Evolutionary conservation across 805 yeast species (phyloP), one percentile per base, ranked within the genome.

Genomic region (Yamadazyma insecticola): DNA sequence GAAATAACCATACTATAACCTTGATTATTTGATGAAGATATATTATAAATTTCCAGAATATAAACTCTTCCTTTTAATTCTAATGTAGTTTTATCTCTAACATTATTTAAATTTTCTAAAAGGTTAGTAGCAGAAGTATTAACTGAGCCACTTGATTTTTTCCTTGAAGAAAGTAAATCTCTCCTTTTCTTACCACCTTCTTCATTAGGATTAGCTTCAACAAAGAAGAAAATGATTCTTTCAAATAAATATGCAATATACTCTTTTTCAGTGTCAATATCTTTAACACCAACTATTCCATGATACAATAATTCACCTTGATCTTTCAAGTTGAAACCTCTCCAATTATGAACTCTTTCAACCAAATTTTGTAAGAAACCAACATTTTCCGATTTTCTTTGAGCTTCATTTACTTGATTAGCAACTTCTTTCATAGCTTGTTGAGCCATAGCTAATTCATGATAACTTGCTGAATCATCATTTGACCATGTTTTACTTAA

Each of bases 191-290:
- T 60, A 26, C 57, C 58, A 21, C 45, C 52, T 24, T 57, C 60
- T 21, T 51, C 57, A 11, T 39, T 39, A 3, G 26, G 16, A 16
- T 38, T 44, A 1, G 42, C 34, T 16, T 63, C 69, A 9, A 65
- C 50, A 36, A 65, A 65, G 51, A 74, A 72, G 42, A 72, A 74
- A 3, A 74, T 70, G 14, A 74, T 72, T 35, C 53, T 57, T 37
- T 92, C 97, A 55, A 92, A 90, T 13, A 92, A 67, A 48, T 87
- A 92, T 13, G 94, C 88, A 49, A 82, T 82, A 54, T 87, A 90
- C 47, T 89, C 97, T 33, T 82, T 77, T 52, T 90, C 97, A 32
- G 72, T 70, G 20, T 79, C 81, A 22, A 70, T 69, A 44, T 82
- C 92, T 40, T 71, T 72, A 16, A 80, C 83, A 8, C 77, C 73